These are phyloP conservation scores for Fomitopsis serialis DNA, from an alignment of 768 basidiomycete genomes.

Conservation along the genomic window DNA sequence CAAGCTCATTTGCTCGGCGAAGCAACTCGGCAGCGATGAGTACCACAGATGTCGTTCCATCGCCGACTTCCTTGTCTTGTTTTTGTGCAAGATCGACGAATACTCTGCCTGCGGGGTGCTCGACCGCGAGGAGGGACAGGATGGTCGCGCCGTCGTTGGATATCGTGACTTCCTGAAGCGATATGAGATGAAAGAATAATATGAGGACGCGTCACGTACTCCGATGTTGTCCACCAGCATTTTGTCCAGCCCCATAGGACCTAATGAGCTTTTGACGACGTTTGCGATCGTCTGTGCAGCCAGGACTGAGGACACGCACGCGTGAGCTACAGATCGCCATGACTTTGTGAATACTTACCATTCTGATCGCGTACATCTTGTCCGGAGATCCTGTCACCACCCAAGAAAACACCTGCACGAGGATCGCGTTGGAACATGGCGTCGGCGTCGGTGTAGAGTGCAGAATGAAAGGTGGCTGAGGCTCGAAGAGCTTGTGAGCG, in stretches of 20 bases:
- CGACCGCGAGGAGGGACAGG: slow-evolving; percentile 85
- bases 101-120: slow-evolving; percentile 95
- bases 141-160: slow-evolving; percentile 99
- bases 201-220: slow-evolving; percentile 38
- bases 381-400: slow-evolving; percentile 89
- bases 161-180: slow-evolving; percentile 89
- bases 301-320: slow-evolving; percentile 51
- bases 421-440: slow-evolving; percentile 89
- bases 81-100: slow-evolving; percentile 98
- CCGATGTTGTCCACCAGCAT: slow-evolving; percentile 99
- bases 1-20: slow-evolving; percentile 94
- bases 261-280: slow-evolving; percentile 92
- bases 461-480: neutral
- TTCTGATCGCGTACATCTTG: slow-evolving; percentile 97
- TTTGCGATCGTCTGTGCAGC: slow-evolving; percentile 97
- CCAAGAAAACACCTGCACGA: slow-evolving; percentile 85
- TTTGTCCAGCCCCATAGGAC: slow-evolving; percentile 92
- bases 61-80: slow-evolving; percentile 98
- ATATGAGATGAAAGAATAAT: neutral
- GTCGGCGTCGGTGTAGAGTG: neutral
- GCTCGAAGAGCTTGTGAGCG: neutral
- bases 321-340: neutral
- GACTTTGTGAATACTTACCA: slow-evolving; percentile 43
- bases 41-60: slow-evolving; percentile 98
- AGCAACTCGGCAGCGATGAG: slow-evolving; percentile 97